These are phyloP conservation scores for Tylopilus sp. DNA, from an alignment of 768 basidiomycete species.

Conservation along the genomic window DNA sequence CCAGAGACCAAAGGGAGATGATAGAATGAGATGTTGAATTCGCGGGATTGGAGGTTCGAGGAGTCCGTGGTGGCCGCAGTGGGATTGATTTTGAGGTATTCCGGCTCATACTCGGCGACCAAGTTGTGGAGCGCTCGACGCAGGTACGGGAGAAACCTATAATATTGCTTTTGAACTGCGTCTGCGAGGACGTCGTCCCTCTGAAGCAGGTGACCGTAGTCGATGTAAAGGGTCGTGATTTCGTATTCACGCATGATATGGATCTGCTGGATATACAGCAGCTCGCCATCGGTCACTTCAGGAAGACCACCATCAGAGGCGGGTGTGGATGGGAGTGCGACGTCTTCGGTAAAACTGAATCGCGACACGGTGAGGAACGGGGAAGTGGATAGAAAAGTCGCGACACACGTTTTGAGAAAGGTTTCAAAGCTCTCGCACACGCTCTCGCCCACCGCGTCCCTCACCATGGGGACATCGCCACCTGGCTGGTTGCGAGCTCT, in stretches of 20 bases:
- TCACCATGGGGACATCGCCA: conserved; percentile 79
- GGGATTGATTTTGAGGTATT: conserved; percentile 93
- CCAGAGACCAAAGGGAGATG: conserved; percentile 91
- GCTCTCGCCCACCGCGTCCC: conserved; percentile 93
- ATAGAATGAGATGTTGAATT: conserved; percentile 95
- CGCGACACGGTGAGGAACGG: neutral
- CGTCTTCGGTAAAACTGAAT: conserved; percentile 76
- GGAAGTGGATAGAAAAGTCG: neutral
- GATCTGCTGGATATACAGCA: conserved; percentile 89
- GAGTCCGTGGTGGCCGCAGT: conserved; percentile 85
- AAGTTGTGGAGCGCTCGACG: conserved; percentile 88
- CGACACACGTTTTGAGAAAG: conserved; percentile 83
- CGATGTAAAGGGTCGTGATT: conserved; percentile 93
- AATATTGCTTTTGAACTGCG: conserved; percentile 93
- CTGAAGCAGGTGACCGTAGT: conserved; percentile 86
- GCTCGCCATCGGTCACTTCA: conserved; percentile 54
- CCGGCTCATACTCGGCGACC: conserved; percentile 85
- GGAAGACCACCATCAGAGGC: conserved; percentile 66
- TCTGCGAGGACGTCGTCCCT: conserved; percentile 91
- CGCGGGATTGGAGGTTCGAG: conserved; percentile 84
- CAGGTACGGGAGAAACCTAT: conserved; percentile 93
- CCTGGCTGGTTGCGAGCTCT: conserved; percentile 41
- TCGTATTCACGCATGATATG: conserved; percentile 91
- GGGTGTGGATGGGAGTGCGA: conserved; percentile 77
- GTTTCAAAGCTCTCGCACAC: conserved; percentile 89